Base-by-base conservation (phyloP, 1,139 yeast species). In the Pichia sp. region DNA sequence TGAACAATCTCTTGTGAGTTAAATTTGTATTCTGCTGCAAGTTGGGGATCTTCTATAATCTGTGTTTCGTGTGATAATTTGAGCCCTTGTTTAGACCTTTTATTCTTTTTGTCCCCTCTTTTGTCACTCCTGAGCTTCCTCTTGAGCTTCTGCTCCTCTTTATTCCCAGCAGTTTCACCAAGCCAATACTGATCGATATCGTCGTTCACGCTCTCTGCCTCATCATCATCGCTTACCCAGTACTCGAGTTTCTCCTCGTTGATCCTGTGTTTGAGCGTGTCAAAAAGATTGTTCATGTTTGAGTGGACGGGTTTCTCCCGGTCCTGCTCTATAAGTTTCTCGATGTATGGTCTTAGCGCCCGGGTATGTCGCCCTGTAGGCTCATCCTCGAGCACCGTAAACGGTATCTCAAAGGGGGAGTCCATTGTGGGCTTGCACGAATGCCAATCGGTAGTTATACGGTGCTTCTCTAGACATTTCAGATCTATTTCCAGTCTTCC, bases 271-370 rank as follows among this genome's bases (percentile, higher is more conserved):
- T 41, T 23, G 21, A 32, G 7, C 5, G 28, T 19, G 14, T 39
- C 36, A n/a, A 44, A 38, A 25, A 52, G 36, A 28, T 53, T 53
- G 11, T 40, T 38, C 1, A 47, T 42, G 30, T 55, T 55, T 25
- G 45, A 28, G 19, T 41, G 36, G 1, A 38, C 33, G 3, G 44
- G 37, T 5, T 36, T 20, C 7, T 20, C 30, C 0, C 14, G 26
- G n/a, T 44, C 42, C 3, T 14, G 19, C 8, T 30, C 15, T 9
- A 39, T 28, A 8, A 43, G 25, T 20, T 36, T 34, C 5, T 38
- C 40, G 2, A 43, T 14, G 36, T 40, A 43, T 2, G 46, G 46
- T 23, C 42, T 22, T 6, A 43, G 22, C 5, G 38, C 20, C 8
- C 44, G 18, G 7, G 42, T 36, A 21, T 40, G 37, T 15, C 40